These are phyloP conservation scores for Penicillium freii DNA, from an alignment of 2,329 filamentous ascomycete genomes.

Conservation along the genomic window DNA sequence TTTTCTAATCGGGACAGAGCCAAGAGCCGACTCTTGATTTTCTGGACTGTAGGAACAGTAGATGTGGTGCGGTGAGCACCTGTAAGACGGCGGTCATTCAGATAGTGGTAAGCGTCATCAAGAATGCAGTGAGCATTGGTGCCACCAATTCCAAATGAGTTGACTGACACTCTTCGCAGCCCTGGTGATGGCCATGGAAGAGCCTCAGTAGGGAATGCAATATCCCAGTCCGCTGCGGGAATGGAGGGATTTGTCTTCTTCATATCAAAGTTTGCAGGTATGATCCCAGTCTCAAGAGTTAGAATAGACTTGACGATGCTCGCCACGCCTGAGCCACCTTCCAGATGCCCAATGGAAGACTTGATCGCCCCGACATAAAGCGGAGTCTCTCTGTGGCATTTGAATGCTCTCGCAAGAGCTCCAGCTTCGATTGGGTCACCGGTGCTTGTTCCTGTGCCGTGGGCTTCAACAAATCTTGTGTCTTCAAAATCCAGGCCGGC, in stretches of 20 bases:
- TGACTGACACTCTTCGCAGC: conserved; percentile 30
- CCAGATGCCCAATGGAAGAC: conserved; percentile 29
- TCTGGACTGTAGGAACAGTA: not conserved
- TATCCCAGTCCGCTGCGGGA: conserved; percentile 36
- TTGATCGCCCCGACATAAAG: conserved; percentile 30
- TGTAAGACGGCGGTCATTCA: conserved; percentile 11
- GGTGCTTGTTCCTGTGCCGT: conserved; percentile 36
- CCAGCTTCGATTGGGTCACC: conserved; percentile 36
- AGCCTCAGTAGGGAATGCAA: conserved; percentile 22
- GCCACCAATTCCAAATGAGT: conserved; percentile 40
- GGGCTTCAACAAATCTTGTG: conserved; percentile 31
- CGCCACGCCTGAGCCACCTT: conserved; percentile 31
- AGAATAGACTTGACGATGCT: conserved; percentile 44
- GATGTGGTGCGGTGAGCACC: conserved; percentile 13
- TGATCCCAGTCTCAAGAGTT: conserved; percentile 46
- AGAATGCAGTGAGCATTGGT: conserved; percentile 36
- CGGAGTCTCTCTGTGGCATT: conserved; percentile 17
- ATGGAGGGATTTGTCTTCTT: conserved; percentile 40
- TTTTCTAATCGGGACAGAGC: not conserved
- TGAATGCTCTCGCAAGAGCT: conserved; percentile 31
- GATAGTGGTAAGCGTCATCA: conserved; percentile 30
- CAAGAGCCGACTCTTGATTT: not conserved
- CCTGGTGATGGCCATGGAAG: conserved; percentile 29
- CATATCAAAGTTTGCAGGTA: conserved; percentile 47
- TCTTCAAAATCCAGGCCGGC: conserved; percentile 26